Evolutionary conservation across 306 rosid species (phyloP).

Genomic region (Argentina anserina): DNA sequence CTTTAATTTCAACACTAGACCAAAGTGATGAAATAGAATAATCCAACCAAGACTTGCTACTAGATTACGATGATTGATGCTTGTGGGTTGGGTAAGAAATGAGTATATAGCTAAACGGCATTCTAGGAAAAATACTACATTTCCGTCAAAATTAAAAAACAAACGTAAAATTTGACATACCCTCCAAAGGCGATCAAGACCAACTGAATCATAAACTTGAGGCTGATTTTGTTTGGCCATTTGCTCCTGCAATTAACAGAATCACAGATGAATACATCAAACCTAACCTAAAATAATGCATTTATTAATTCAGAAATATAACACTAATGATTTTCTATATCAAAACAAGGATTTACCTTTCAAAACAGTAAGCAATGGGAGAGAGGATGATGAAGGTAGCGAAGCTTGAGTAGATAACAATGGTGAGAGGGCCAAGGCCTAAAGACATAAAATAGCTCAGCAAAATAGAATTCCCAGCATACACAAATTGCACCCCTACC

Average conservation of each 20-base stretch:
- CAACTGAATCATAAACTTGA: constrained; percentile 48
- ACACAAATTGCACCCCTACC: constrained; percentile 52
- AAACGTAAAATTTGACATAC: constrained; percentile 40
- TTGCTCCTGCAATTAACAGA: constrained; percentile 38
- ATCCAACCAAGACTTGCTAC: neutral
- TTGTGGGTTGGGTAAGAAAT: neutral
- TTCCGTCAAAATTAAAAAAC: neutral
- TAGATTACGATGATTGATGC: neutral
- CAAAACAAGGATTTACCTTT: constrained; percentile 49
- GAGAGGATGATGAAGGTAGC: constrained; percentile 63
- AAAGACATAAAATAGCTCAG: constrained; percentile 60
- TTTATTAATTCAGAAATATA: neutral
- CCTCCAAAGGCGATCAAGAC: constrained; percentile 69
- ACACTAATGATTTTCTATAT: neutral
- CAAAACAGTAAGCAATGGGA: constrained; percentile 62
- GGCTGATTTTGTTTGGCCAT: constrained; percentile 55
- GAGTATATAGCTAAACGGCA: neutral
- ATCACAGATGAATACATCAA: neutral
- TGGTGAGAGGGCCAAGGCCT: constrained; percentile 55
- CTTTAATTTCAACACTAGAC: neutral
- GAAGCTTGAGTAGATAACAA: constrained; percentile 53
- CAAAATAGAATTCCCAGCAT: constrained; percentile 64
- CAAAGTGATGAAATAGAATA: neutral
- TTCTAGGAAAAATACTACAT: neutral
- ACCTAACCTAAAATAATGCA: neutral